Evolutionary conservation across 805 yeast genomes (phyloP).

Genomic region (Tetrapisispora fleetii): DNA sequence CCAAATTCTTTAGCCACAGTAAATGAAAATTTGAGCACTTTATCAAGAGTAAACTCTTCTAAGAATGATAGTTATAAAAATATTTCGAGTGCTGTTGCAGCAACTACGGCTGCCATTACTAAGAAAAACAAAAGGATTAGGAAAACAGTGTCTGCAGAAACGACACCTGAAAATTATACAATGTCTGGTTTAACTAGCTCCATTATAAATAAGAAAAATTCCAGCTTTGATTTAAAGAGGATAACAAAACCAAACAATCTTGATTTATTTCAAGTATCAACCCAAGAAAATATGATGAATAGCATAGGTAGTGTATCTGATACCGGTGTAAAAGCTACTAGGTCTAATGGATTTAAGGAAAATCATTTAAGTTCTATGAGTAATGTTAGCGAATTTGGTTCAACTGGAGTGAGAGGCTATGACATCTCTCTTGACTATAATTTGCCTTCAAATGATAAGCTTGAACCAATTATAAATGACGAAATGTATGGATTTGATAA

Average conservation of each 20-base stretch:
- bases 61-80: not conserved
- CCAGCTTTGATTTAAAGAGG: not conserved
- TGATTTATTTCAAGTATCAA: not conserved
- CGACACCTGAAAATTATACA: slow-evolving; percentile 6
- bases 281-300: not conserved
- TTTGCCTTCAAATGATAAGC: not conserved
- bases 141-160: slow-evolving; percentile 4
- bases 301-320: not conserved
- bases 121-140: not conserved
- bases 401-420: not conserved
- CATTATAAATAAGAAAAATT: not conserved
- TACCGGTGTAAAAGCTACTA: not conserved
- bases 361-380: not conserved
- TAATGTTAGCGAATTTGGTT: no score
- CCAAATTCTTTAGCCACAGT: slow-evolving; percentile 14
- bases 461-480: slow-evolving; percentile 4
- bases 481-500: not conserved
- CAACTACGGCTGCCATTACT: slow-evolving; percentile 6
- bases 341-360: not conserved
- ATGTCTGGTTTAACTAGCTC: not conserved
- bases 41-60: not conserved
- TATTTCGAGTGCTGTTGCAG: slow-evolving; percentile 5
- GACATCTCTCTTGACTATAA: not conserved
- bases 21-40: slow-evolving; percentile 4
- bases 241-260: not conserved